phyloP scores from a whole-genome alignment of 169 alveolate species.

The Plasmodium vivax region DNA sequence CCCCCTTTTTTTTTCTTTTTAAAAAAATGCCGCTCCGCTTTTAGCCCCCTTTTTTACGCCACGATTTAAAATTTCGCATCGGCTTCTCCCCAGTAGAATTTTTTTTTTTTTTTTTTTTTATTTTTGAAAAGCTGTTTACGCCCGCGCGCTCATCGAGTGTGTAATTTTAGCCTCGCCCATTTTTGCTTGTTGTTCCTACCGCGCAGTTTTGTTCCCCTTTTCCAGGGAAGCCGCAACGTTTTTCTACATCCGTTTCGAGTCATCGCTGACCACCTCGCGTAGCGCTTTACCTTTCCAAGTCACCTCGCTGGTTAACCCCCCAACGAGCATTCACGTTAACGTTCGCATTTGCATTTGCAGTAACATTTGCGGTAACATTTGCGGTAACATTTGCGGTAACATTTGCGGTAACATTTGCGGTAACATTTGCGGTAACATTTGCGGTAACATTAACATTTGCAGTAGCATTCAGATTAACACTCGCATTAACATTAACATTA shows the following conservation, averaged over 20 bases:
- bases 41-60: not conserved
- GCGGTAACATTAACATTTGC: no score
- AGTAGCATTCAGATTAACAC: no score
- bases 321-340: not conserved
- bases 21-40: not conserved
- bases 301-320: not conserved
- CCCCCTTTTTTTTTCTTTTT: not conserved
- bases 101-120: no score
- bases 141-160: not conserved
- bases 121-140: not conserved
- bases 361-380: no score
- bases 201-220: not conserved
- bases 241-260: not conserved
- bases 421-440: no score
- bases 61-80: not conserved
- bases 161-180: not conserved
- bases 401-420: no score
- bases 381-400: no score
- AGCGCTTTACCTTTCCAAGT: not conserved
- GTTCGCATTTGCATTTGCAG: no score
- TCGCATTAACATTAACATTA: no score
- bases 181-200: not conserved
- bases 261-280: not conserved
- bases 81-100: not conserved
- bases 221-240: not conserved